Percentiles rank a stretch among this genome's conserved stretches.
phyloP scores from a whole-genome alignment of 805 yeast genomes.

The Cyberlindnera subsufficiens region DNA sequence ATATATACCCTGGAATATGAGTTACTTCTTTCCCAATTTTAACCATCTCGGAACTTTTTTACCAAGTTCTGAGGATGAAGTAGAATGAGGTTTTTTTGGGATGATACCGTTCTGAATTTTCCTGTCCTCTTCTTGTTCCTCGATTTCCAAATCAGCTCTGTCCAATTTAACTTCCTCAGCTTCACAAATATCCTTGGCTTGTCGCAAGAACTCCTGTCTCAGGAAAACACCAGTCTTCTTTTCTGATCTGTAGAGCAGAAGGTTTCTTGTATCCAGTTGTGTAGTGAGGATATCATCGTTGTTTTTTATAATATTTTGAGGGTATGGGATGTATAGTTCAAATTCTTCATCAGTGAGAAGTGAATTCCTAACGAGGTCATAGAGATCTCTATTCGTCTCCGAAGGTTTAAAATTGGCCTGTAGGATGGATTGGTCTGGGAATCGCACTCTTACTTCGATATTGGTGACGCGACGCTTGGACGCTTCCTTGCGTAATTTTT shows the following conservation, averaged over 20 bases:
- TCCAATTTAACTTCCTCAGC: constrained; percentile 23
- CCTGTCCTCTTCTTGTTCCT: constrained; percentile 5
- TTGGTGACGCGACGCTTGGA: constrained; percentile 23
- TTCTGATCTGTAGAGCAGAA: constrained; percentile 29
- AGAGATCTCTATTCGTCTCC: constrained; percentile 32
- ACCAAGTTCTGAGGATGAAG: constrained; percentile 1
- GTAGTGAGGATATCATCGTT: constrained; percentile 28
- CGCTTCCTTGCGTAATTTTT: constrained; percentile 28
- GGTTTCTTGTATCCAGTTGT: constrained; percentile 40
- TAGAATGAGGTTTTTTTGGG: constrained; percentile 8
- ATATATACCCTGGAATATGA: neutral
- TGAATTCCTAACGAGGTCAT: constrained; percentile 24
- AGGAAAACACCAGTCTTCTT: constrained; percentile 22
- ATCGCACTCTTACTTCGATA: constrained; percentile 40
- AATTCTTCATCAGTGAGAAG: constrained; percentile 28
- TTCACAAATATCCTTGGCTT: constrained; percentile 29
- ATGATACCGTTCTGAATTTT: constrained; percentile 16
- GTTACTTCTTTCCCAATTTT: constrained; percentile 29
- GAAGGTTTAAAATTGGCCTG: constrained; percentile 43
- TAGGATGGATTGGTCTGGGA: constrained; percentile 51
- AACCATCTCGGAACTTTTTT: constrained; percentile 35
- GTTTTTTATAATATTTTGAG: constrained; percentile 28
- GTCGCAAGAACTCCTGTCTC: constrained; percentile 21
- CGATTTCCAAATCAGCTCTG: constrained; percentile 4
- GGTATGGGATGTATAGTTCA: constrained; percentile 42